Base-by-base conservation (phyloP, 208 protist species). In the Trypanosoma scelopori region DNA sequence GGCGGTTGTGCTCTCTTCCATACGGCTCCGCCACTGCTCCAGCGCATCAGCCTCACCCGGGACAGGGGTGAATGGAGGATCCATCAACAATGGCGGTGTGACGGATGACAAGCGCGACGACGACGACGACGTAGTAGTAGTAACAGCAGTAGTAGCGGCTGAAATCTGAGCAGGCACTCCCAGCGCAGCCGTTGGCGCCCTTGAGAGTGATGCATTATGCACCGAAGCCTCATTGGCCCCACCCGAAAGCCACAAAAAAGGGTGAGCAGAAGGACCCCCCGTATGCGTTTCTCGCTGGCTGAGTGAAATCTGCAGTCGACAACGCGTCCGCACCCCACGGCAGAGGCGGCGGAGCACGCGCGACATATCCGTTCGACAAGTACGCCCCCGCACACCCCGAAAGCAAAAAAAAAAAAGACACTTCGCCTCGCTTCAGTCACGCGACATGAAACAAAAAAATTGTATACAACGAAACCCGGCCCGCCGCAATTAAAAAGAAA, bases 31-130 rank as follows among this genome's bases (percentile, higher is more conserved):
- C 13, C 39, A 12, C 16, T 35, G 2, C 37, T 39, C 15, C 5
- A 50, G 1, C 0, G 28, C 27, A 3, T 51, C 39, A 5, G 55
- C 18, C 52, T 90, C 78, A 0, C 81, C 80, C 0, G 22, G 20
- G 9, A 89, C 66, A 6, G 71, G 68, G 0, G 79, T 81, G 55
- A 85, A 89, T 30, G 82, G 82, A 12, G 78, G 74, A 52, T 89
- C 79, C 5, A 89, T 66, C 13, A 72, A 16, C 7, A 81, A 47
- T 35, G 76, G 65, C 15, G 74, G 62, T 18, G 53, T 22, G 3
- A 5, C 18, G 1, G 43, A 28, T 12, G 28, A 53, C 11, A 13
- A 28, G 7, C 6, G 23, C 25, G 3, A n/a, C 28, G 5, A 28
- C 11, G n/a, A 28, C 3, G 5, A 9, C 25, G 3, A n/a, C 28